Base-by-base conservation (phyloP, 768 basidiomycete genomes). In the Podaxis sp. region DNA sequence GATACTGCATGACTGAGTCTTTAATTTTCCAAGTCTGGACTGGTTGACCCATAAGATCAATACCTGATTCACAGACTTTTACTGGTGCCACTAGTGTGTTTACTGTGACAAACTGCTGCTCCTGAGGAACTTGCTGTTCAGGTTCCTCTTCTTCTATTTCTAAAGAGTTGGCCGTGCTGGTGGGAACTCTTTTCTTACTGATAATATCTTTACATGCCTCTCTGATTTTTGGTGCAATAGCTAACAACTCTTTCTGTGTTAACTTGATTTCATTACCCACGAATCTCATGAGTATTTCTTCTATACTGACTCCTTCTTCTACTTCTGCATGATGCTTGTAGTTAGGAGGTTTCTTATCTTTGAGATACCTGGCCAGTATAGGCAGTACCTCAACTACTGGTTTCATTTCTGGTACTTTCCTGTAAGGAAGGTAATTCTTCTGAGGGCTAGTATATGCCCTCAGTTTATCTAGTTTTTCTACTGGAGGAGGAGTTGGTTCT, bases 371-470 rank as follows among this genome's bases (percentile, higher is more conserved):
- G 22, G 57, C 52, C 42, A 33, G 46, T 15, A 63, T 7, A 1
- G 57, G 63, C 1, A 49, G 63, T 8, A 64, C 63, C 6, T 42
- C 51, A 0, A 64, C 63, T 13, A 58, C 39, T 1, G 63, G 57
- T 28, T 46, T 7, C 57, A 52, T 28, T 24, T 17, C 4, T 9
- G 48, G 26, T 13, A 30, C 57, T 28, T 53, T 42, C 13, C 40
- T 9, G 19, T 51, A 40, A 13, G 44, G 22, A 30, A 44, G 28
- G 22, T 53, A 22, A 13, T 9, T 52, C 4, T 40, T 40, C 39
- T 40, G 39, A 40, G 39, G 39, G 11, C 2, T 40, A 9, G 8
- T 15, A 40, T 11, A 40, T 2, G 26, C 26, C 22, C 22, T 22
- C 1, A 1, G 22, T 22, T 22, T 22, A 1, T 4, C 15, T 9